A percentile compares a stretch with the other conserved stretches of the same genome.
Conservation (phyloP, 441 rosid genomes). For the Populus trichocarpa region DNA sequence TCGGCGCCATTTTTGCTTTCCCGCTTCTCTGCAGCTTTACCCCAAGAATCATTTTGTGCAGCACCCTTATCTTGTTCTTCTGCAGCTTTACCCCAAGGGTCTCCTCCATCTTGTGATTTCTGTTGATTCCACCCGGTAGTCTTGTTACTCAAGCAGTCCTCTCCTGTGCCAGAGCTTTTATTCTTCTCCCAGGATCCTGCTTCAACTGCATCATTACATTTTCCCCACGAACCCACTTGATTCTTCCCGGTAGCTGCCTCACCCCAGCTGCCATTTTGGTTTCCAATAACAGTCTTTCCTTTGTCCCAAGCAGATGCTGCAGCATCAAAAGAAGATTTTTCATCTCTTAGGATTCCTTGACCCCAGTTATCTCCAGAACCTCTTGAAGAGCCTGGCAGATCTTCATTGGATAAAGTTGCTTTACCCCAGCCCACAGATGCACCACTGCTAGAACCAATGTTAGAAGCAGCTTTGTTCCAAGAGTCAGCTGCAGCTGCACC, state of each 20-base stretch:
- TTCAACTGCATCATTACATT: conserved; percentile 24
- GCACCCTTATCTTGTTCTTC: conserved; percentile 14
- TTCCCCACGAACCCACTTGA: conserved; percentile 26
- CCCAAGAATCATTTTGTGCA: conserved; percentile 41
- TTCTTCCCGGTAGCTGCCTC: conserved; percentile 13
- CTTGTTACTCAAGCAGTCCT: conserved; percentile 5
- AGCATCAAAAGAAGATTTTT: conserved; percentile 24
- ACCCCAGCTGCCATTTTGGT: conserved; percentile 23
- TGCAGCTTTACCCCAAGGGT: conserved; percentile 21
- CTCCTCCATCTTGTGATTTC: conserved; percentile 11
- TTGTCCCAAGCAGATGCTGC: conserved; percentile 26
- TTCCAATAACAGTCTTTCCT: conserved; percentile 24
- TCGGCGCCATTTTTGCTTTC: conserved; percentile 15
- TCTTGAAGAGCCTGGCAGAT: conserved; percentile 23
- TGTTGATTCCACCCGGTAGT: conserved; percentile 13
- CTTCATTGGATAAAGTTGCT: conserved; percentile 22
- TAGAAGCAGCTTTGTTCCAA: conserved; percentile 50
- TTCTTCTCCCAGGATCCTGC: conserved; percentile 21
- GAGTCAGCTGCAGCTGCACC: conserved; percentile 38
- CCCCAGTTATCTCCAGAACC: conserved; percentile 37
- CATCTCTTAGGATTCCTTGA: conserved; percentile 18
- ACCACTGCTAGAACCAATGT: conserved; percentile 29
- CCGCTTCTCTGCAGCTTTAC: conserved; percentile 31
- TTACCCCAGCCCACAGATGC: conserved; percentile 51
- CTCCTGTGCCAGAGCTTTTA: conserved; percentile 10